Evolutionary conservation across 2,329 filamentous ascomycete genomes (phyloP).

Genomic region (Ophiostoma tasmaniense): DNA sequence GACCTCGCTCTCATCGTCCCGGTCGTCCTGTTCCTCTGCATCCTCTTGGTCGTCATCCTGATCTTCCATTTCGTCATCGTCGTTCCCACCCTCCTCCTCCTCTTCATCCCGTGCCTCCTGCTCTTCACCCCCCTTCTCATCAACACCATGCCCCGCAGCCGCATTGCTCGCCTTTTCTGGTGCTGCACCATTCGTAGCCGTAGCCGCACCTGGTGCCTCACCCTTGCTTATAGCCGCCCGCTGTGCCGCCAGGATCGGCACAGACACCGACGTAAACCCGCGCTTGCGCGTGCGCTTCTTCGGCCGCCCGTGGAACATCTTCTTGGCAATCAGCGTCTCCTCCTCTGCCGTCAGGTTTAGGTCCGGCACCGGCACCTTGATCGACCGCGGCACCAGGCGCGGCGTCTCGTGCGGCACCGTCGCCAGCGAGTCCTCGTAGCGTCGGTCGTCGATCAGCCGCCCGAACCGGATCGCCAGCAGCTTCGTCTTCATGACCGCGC

Average conservation of each 20-base stretch:
- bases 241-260: slow-evolving; percentile 16
- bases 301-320: slow-evolving; percentile 18
- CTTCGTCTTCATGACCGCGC: slow-evolving; percentile 82
- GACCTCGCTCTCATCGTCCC: slow-evolving; percentile 13
- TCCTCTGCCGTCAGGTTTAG: slow-evolving; percentile 33
- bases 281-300: slow-evolving; percentile 18
- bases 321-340: slow-evolving; percentile 18
- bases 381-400: slow-evolving; percentile 23
- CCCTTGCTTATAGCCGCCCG: not conserved
- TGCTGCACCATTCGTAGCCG: not conserved
- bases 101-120: not conserved
- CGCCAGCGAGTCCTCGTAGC: slow-evolving; percentile 25
- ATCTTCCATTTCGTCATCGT: not conserved
- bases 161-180: not conserved
- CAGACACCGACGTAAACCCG: slow-evolving; percentile 17
- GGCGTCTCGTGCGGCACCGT: slow-evolving; percentile 30
- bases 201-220: not conserved
- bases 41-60: slow-evolving; percentile 9
- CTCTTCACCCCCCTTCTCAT: not conserved
- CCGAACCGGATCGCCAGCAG: slow-evolving; percentile 58
- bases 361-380: slow-evolving; percentile 33
- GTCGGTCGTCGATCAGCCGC: slow-evolving; percentile 40
- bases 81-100: not conserved
- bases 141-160: not conserved
- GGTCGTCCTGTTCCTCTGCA: slow-evolving; percentile 9